Percentiles rank a stretch among this genome's conserved stretches.
These are phyloP conservation scores for Mucor mucedo DNA, from an alignment of 371 early-diverging fungal species.

Conservation along the genomic window DNA sequence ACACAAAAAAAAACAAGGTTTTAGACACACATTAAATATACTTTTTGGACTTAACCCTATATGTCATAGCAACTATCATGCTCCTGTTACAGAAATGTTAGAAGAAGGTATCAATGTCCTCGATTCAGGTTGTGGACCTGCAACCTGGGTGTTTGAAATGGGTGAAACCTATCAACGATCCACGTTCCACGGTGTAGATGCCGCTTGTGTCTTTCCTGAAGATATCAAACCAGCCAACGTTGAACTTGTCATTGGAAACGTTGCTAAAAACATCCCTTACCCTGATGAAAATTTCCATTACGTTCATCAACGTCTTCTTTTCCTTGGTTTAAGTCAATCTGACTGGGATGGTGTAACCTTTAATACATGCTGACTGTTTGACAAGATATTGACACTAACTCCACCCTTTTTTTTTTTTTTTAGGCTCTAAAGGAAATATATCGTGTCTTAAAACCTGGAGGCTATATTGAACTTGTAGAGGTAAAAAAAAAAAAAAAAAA, in stretches of 20 bases:
- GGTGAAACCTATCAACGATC: slow-evolving; percentile 44
- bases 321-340: slow-evolving; percentile 13
- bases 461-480: slow-evolving; percentile 42
- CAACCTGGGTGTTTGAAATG: slow-evolving; percentile 43
- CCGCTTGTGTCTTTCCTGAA: slow-evolving; percentile 23
- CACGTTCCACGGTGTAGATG: slow-evolving; percentile 48
- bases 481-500: slow-evolving; percentile 20
- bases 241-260: slow-evolving; percentile 21
- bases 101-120: slow-evolving; percentile 25
- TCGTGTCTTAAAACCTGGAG: slow-evolving; percentile 25
- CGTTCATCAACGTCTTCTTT: slow-evolving; percentile 24
- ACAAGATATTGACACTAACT: neutral
- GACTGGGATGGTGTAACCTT: slow-evolving; percentile 21
- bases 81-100: slow-evolving; percentile 20
- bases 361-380: neutral
- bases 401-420: neutral
- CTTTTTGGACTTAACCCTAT: neutral
- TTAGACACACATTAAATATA: neutral
- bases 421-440: slow-evolving; percentile 14
- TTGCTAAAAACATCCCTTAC: slow-evolving; percentile 27
- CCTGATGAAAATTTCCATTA: slow-evolving; percentile 32
- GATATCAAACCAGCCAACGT: slow-evolving; percentile 27
- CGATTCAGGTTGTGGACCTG: slow-evolving; percentile 32
- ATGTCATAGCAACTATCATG: slow-evolving; percentile 24
- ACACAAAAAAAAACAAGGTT: neutral